These are phyloP conservation scores for Penicillium hordei DNA, from an alignment of 2,329 filamentous ascomycete genomes.

Conservation along the genomic window DNA sequence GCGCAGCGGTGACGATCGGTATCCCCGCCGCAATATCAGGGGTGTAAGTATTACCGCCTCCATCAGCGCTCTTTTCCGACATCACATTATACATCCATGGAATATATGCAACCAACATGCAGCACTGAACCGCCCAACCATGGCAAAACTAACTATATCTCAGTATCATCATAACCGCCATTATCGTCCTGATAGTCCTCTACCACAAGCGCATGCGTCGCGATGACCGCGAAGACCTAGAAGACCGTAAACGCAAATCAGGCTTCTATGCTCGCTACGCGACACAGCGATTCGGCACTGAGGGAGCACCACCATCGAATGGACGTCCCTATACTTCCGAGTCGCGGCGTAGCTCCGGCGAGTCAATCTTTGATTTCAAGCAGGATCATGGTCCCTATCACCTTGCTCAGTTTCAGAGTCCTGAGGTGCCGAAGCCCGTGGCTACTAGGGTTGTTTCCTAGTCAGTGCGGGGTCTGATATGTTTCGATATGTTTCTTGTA, in stretches of 20 bases:
- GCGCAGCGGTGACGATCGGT: slow-evolving; percentile 7
- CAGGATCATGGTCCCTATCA: slow-evolving; percentile 8
- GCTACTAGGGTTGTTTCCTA: slow-evolving; percentile 1
- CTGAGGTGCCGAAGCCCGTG: background rate
- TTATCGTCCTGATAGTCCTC: slow-evolving; percentile 6
- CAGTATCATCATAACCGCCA: background rate
- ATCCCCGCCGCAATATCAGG: slow-evolving; percentile 9
- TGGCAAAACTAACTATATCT: background rate
- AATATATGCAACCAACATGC: background rate
- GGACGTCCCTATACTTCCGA: background rate
- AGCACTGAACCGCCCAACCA: background rate
- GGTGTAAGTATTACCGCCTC: background rate
- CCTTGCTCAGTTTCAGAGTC: background rate
- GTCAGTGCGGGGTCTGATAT: background rate
- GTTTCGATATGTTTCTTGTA: background rate
- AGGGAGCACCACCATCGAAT: background rate
- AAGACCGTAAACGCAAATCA: background rate
- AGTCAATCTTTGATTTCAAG: slow-evolving; percentile 10
- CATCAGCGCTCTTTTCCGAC: background rate
- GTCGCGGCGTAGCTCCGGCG: slow-evolving; percentile 1
- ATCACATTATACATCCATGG: background rate
- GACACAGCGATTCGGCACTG: background rate
- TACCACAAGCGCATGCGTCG: background rate
- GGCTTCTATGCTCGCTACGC: slow-evolving; percentile 8
- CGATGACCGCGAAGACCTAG: slow-evolving; percentile 6